phyloP scores from a whole-genome alignment of 352 stramenopile species.

The Globisporangium emineosum region DNA sequence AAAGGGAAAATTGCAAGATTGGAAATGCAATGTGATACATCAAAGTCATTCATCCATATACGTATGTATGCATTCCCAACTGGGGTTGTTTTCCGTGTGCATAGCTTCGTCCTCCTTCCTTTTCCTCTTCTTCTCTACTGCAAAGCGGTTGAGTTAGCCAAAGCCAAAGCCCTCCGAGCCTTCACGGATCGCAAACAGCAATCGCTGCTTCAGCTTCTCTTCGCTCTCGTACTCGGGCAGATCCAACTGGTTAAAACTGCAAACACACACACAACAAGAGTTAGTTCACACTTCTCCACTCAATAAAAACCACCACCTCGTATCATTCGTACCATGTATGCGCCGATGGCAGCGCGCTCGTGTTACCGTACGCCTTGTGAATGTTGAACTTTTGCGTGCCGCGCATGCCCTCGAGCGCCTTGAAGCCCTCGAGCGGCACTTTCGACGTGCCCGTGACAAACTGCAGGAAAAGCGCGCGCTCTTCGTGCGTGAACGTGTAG shows the following conservation, averaged over 20 bases:
- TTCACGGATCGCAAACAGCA: slow-evolving; percentile 98
- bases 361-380: slow-evolving; percentile 94
- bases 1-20: too few species aligned
- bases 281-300: too few species aligned
- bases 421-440: slow-evolving; percentile 97
- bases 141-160: slow-evolving; percentile 64
- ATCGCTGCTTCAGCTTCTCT: slow-evolving; percentile 96
- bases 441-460: slow-evolving; percentile 93
- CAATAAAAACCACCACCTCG: background rate
- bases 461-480: slow-evolving; percentile 91
- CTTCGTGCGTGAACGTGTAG: slow-evolving; percentile 89
- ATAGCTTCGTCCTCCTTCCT: background rate
- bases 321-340: slow-evolving; percentile 93
- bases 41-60: background rate
- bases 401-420: slow-evolving; percentile 97
- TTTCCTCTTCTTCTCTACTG: background rate
- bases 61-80: background rate
- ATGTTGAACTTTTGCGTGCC: slow-evolving; percentile 99
- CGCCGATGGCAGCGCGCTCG: slow-evolving; percentile 83
- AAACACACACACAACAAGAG: slow-evolving; percentile 3
- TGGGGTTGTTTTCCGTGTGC: background rate
- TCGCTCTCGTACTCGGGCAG: slow-evolving; percentile 97
- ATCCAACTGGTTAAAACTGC: slow-evolving; percentile 98
- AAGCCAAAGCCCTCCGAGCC: slow-evolving; percentile 98
- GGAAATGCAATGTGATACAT: background rate